phyloP scores from a whole-genome alignment of 441 rosid genomes.

The Croton setiger region DNA sequence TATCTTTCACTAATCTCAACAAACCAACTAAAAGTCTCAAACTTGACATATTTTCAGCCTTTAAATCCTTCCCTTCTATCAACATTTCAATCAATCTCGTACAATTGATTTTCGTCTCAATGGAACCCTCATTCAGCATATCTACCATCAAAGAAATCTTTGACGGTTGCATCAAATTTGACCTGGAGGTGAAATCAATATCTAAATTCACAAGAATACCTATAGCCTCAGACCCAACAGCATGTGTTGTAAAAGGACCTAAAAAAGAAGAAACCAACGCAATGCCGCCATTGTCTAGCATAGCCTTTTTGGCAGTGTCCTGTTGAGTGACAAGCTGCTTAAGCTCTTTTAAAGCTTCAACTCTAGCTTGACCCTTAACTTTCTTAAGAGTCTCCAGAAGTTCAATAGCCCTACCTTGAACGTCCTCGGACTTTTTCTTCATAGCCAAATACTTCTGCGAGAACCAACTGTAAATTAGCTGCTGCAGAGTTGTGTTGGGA shows the following conservation, averaged over 20 bases:
- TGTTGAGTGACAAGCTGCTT: slow-evolving; percentile 51
- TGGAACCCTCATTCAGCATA: slow-evolving; percentile 73
- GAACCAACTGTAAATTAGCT: slow-evolving; percentile 77
- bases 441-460: slow-evolving; percentile 62
- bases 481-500: slow-evolving; percentile 80
- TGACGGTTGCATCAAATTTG: slow-evolving; percentile 64
- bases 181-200: slow-evolving; percentile 50
- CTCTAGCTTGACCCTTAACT: slow-evolving; percentile 75
- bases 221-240: slow-evolving; percentile 76
- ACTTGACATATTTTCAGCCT: slow-evolving; percentile 53
- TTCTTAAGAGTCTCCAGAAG: slow-evolving; percentile 61
- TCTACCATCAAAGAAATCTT: slow-evolving; percentile 76
- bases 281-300: slow-evolving; percentile 55
- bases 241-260: slow-evolving; percentile 75
- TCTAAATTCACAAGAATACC: slow-evolving; percentile 70
- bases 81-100: slow-evolving; percentile 50
- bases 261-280: slow-evolving; percentile 48
- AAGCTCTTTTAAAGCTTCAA: slow-evolving; percentile 70
- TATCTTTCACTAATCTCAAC: slow-evolving; percentile 69
- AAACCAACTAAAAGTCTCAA: slow-evolving; percentile 70
- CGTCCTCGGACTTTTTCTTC: slow-evolving; percentile 90
- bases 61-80: slow-evolving; percentile 55
- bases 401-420: slow-evolving; percentile 69
- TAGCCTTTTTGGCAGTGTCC: slow-evolving; percentile 54
- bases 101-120: slow-evolving; percentile 71